Percentiles rank a stretch among this genome's conserved stretches.
These are phyloP conservation scores for Chlamydomonas applanata DNA, from an alignment of 139 green algal species.

Conservation along the genomic window DNA sequence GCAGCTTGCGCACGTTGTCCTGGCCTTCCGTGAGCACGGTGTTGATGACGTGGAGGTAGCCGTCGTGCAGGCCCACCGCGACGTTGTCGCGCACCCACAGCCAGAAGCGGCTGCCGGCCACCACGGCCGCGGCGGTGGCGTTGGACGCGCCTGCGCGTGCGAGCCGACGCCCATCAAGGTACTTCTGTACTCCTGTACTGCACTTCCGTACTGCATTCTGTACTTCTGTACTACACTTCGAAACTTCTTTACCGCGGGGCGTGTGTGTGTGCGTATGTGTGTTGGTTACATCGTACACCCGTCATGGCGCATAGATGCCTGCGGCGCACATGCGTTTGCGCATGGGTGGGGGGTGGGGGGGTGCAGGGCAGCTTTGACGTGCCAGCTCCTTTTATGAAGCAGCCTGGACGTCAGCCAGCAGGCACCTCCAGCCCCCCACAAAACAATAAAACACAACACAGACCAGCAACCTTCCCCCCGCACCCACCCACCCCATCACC, in stretches of 20 bases:
- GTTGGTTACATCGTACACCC: no score
- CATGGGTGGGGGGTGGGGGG: no score
- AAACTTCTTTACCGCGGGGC: background rate
- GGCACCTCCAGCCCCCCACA: no score
- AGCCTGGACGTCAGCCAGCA: no score
- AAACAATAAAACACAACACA: no score
- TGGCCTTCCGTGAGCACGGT: constrained; percentile 11
- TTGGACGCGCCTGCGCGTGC: background rate
- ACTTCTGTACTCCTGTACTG: no score
- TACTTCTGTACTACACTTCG: constrained; percentile 17
- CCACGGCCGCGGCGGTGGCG: background rate
- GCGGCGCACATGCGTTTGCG: no score
- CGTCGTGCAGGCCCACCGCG: constrained; percentile 11
- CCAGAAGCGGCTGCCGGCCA: constrained; percentile 27
- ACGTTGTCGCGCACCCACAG: constrained; percentile 36
- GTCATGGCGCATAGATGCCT: no score
- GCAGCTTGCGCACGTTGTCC: constrained; percentile 20
- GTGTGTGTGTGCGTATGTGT: constrained; percentile 11
- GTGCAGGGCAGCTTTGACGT: no score
- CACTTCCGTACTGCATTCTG: constrained; percentile 12
- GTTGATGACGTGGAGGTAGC: constrained; percentile 31
- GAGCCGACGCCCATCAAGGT: background rate
- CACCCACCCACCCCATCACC: no score
- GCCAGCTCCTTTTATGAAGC: no score
- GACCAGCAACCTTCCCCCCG: no score